Evolutionary conservation across 768 basidiomycete species (phyloP).

Genomic region (Mrakia hoshinonis): DNA sequence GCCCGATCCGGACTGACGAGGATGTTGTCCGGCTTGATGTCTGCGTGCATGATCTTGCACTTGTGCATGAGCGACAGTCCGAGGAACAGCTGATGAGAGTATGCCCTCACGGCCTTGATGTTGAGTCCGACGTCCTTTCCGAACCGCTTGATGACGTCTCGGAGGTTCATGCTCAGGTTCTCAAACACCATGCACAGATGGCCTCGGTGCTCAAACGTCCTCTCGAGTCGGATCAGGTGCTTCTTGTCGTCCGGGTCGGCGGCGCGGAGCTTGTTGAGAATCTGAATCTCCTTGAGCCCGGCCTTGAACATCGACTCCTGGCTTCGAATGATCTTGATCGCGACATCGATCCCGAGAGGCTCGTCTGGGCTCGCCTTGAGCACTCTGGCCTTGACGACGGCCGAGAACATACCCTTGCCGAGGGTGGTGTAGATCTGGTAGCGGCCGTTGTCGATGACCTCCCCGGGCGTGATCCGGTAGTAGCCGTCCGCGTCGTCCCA

Average conservation of each 20-base stretch:
- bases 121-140: constrained; percentile 97
- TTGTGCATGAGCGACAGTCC: constrained; percentile 75
- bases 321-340: constrained; percentile 90
- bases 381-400: constrained; percentile 82
- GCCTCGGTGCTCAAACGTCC: constrained; percentile 93
- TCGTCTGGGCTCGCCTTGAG: constrained; percentile 46
- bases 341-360: constrained; percentile 65
- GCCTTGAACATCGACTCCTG: constrained; percentile 98
- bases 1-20: constrained; percentile 50
- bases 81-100: constrained; percentile 91
- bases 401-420: constrained; percentile 99
- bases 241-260: constrained; percentile 96
- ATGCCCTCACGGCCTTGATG: constrained; percentile 95
- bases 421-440: constrained; percentile 91
- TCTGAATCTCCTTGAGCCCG: constrained; percentile 82
- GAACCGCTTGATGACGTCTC: constrained; percentile 94
- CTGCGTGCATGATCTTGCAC: constrained; percentile 91
- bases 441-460: constrained; percentile 79
- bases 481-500: constrained; percentile 93
- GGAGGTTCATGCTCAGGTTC: constrained; percentile 91
- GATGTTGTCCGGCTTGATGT: constrained; percentile 98
- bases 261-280: constrained; percentile 73
- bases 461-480: constrained; percentile 86
- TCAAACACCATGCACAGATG: constrained; percentile 96
- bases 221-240: constrained; percentile 82